phyloP scores from a whole-genome alignment of 164 flowering plant species.

The Buxus sempervirens region DNA sequence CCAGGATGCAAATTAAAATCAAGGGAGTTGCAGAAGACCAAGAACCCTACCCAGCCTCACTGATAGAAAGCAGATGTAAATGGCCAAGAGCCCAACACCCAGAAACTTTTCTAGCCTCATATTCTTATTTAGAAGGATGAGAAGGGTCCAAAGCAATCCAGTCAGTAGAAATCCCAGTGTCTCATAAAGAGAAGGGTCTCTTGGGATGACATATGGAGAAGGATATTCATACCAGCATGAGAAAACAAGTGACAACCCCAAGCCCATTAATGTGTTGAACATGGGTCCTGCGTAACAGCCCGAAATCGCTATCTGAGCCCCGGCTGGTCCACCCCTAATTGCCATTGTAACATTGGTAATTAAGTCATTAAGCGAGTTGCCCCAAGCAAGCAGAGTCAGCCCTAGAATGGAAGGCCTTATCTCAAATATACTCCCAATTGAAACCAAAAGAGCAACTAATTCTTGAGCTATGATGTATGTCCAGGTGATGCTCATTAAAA shows the following conservation, averaged over 20 bases:
- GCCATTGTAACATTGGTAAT: constrained; percentile 36
- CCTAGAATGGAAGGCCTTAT: constrained; percentile 39
- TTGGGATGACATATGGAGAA: constrained; percentile 16
- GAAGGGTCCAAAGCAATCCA: constrained; percentile 44
- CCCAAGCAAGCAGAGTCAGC: constrained; percentile 48
- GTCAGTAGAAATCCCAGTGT: constrained; percentile 29
- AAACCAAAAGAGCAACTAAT: constrained; percentile 32
- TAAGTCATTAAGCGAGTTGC: constrained; percentile 44
- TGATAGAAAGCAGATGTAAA: constrained; percentile 34
- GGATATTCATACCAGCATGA: constrained; percentile 29
- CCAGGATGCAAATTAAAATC: not conserved
- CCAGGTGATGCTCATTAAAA: constrained; percentile 44
- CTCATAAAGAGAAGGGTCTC: constrained; percentile 25
- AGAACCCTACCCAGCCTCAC: constrained; percentile 10
- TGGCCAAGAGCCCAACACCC: constrained; percentile 42
- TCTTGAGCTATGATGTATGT: constrained; percentile 39
- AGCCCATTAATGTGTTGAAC: constrained; percentile 35
- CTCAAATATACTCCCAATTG: constrained; percentile 28
- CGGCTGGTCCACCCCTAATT: constrained; percentile 28
- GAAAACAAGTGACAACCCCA: constrained; percentile 34
- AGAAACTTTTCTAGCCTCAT: constrained; percentile 41
- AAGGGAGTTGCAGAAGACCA: constrained; percentile 5
- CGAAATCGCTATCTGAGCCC: constrained; percentile 38
- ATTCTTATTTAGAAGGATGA: constrained; percentile 28
- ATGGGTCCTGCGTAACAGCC: constrained; percentile 52